These are phyloP conservation scores for Rosa rugosa DNA, from an alignment of 306 rosid species.

Conservation along the genomic window DNA sequence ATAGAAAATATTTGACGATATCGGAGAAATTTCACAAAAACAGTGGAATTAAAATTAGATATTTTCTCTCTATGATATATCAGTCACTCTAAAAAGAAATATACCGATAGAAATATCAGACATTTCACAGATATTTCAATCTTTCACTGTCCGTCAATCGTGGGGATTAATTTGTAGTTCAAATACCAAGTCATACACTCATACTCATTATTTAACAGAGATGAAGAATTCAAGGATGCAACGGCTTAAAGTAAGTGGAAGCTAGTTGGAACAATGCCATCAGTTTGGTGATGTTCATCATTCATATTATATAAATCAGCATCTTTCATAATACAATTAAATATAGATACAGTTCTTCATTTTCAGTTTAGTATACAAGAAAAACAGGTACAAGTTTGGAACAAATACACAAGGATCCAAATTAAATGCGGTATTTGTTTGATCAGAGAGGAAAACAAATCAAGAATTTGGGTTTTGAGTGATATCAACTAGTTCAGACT, in stretches of 20 bases:
- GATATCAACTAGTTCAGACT: constrained; percentile 25
- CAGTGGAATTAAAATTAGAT: no score
- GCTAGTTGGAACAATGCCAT: background rate
- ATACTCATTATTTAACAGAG: background rate
- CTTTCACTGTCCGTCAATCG: no score
- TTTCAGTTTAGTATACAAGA: background rate
- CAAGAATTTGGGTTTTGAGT: background rate
- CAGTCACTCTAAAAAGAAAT: no score
- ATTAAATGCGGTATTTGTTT: background rate
- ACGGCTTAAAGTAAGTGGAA: background rate
- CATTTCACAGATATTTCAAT: no score
- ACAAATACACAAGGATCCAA: background rate
- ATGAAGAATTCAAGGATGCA: background rate
- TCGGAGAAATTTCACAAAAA: no score
- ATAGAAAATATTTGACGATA: no score
- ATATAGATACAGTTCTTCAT: background rate
- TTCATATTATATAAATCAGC: background rate
- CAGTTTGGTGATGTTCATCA: background rate
- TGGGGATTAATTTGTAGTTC: no score
- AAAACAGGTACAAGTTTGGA: background rate
- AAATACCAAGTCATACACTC: background rate
- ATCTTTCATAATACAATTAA: background rate
- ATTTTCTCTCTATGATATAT: no score
- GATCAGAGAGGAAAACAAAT: background rate
- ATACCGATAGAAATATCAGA: no score